A percentile compares a stretch with the other conserved stretches of the same genome.
Conservation (phyloP, 306 rosid genomes). For the Abrus precatorius region DNA sequence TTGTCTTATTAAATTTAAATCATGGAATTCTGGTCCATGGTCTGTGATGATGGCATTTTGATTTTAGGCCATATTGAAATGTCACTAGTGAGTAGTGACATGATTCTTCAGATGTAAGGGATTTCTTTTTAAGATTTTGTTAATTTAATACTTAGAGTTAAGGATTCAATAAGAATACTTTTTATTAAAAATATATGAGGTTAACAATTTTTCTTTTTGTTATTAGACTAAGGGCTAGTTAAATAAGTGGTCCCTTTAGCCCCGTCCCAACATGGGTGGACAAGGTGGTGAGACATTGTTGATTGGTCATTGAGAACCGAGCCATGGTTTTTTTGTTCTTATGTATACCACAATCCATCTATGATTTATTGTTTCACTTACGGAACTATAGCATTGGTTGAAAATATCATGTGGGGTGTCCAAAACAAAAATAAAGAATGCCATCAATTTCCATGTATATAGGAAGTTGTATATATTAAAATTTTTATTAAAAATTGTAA, state of each 20-base stretch:
- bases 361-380: too few species aligned
- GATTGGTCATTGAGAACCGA: not conserved
- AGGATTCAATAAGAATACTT: too few species aligned
- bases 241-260: slow-evolving; percentile 44
- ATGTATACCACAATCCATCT: slow-evolving; percentile 3
- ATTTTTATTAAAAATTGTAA: too few species aligned
- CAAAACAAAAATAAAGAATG: too few species aligned
- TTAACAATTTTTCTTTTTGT: too few species aligned
- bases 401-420: too few species aligned
- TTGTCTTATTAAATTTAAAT: slow-evolving; percentile 1
- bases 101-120: not conserved
- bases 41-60: not conserved
- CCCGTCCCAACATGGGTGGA: not conserved
- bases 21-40: slow-evolving; percentile 12
- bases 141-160: too few species aligned
- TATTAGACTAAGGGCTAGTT: slow-evolving; percentile 30
- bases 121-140: not conserved
- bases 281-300: not conserved
- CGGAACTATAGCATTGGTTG: too few species aligned
- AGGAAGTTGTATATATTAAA: too few species aligned
- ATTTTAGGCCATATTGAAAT: not conserved
- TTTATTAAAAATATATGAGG: too few species aligned
- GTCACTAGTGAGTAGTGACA: not conserved
- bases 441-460: too few species aligned
- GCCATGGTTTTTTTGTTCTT: not conserved